Evolutionary conservation across 148 eudicot species (phyloP).

Genomic region (Rhododendron griersonianum): DNA sequence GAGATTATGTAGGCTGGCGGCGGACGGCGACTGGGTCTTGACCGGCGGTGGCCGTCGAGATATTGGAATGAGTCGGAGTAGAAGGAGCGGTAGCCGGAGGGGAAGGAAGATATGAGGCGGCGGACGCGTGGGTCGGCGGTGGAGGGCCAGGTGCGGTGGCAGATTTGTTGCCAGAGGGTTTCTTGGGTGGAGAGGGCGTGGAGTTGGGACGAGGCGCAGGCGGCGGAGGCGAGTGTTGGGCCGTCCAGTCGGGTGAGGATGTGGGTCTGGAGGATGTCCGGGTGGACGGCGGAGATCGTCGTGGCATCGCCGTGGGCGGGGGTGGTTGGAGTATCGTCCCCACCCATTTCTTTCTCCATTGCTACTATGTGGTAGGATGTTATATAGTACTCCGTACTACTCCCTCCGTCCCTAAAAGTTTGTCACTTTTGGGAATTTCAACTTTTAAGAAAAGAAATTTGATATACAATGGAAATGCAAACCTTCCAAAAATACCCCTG

Average conservation of each 20-base stretch:
- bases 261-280: constrained; percentile 31
- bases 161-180: constrained; percentile 34
- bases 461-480: too few species aligned
- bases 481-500: too few species aligned
- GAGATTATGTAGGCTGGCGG: background rate
- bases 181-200: constrained; percentile 26
- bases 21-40: background rate
- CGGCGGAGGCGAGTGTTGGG: constrained; percentile 32
- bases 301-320: background rate
- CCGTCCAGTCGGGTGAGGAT: constrained; percentile 39
- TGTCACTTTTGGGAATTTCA: too few species aligned
- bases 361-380: background rate
- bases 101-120: constrained; percentile 24
- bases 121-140: constrained; percentile 20
- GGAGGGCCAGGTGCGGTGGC: constrained; percentile 39
- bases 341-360: background rate
- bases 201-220: constrained; percentile 29
- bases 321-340: background rate
- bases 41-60: constrained; percentile 1
- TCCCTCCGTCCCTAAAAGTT: too few species aligned
- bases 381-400: too few species aligned
- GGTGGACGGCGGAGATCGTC: constrained; percentile 24
- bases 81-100: constrained; percentile 34
- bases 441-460: too few species aligned
- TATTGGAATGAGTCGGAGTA: constrained; percentile 30